Evolutionary conservation across 1,284 basidiomycete genomes (phyloP).

Genomic region (Tetrapyrgos nigripes): DNA sequence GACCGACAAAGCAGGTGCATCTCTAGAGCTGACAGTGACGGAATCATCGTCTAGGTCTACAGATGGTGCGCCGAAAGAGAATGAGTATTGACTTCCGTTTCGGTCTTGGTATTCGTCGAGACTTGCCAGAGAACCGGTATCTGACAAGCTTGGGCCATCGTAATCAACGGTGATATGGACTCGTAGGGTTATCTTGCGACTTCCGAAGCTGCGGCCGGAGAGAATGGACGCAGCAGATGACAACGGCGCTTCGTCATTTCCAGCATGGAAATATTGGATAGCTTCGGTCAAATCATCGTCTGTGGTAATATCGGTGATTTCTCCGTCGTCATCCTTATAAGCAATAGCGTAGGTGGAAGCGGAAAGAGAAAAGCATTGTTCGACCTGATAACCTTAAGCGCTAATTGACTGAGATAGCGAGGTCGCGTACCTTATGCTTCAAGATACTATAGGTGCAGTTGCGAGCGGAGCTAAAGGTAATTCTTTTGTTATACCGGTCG

Average conservation of each 20-base stretch:
- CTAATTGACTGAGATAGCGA: slow-evolving; percentile 3
- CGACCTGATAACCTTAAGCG: slow-evolving; percentile 57
- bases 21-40: slow-evolving; percentile 74
- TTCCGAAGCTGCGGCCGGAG: slow-evolving; percentile 72
- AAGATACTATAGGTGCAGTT: slow-evolving; percentile 80
- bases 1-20: slow-evolving; percentile 44
- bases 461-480: slow-evolving; percentile 77
- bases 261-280: slow-evolving; percentile 82
- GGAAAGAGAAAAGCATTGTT: slow-evolving; percentile 82
- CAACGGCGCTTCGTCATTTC: slow-evolving; percentile 67
- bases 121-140: slow-evolving; percentile 81
- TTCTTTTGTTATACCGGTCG: slow-evolving; percentile 75
- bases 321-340: slow-evolving; percentile 89
- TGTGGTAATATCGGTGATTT: slow-evolving; percentile 69
- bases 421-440: slow-evolving; percentile 61
- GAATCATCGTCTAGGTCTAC: slow-evolving; percentile 71
- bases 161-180: slow-evolving; percentile 85
- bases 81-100: slow-evolving; percentile 64
- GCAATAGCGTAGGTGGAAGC: slow-evolving; percentile 73
- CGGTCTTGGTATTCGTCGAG: slow-evolving; percentile 71
- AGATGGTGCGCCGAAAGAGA: slow-evolving; percentile 51
- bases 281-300: slow-evolving; percentile 85
- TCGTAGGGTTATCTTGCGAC: slow-evolving; percentile 74
- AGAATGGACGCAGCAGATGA: slow-evolving; percentile 78
- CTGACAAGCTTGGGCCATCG: slow-evolving; percentile 89